Evolutionary conservation across 2,329 filamentous ascomycete species (phyloP).

Genomic region (Paraphoma sp.): DNA sequence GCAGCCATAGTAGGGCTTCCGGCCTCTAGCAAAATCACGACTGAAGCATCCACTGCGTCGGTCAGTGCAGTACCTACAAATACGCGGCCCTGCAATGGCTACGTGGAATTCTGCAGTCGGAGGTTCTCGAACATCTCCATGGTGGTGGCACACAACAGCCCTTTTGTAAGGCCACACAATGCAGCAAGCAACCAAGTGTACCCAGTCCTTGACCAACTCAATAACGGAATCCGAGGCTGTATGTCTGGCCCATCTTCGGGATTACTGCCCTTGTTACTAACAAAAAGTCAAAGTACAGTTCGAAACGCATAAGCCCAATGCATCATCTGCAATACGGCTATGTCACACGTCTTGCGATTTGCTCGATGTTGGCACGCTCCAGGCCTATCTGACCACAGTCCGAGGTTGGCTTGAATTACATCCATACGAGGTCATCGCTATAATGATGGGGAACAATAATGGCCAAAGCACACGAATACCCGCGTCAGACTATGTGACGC

Average conservation of each 20-base stretch:
- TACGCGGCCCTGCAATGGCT: conserved; percentile 42
- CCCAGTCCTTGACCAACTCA: conserved; percentile 36
- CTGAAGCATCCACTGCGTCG: conserved; percentile 14
- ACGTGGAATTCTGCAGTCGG: conserved; percentile 42
- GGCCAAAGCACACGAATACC: conserved; percentile 59
- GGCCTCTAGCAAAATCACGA: conserved; percentile 13
- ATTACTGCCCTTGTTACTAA: background rate
- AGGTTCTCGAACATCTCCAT: conserved; percentile 45
- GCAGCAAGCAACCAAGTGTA: conserved; percentile 42
- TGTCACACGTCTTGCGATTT: conserved; percentile 87
- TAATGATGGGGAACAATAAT: conserved; percentile 81
- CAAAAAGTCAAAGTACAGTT: conserved; percentile 60
- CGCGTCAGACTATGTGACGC: conserved; percentile 68
- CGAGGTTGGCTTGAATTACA: conserved; percentile 75
- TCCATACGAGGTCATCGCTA: conserved; percentile 86
- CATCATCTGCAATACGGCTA: conserved; percentile 65
- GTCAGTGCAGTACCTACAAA: conserved; percentile 26
- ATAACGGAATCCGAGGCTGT: conserved; percentile 47
- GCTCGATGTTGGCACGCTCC: conserved; percentile 80
- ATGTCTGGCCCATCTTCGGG: conserved; percentile 8
- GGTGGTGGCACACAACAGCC: conserved; percentile 47
- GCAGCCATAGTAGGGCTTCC: conserved; percentile 27
- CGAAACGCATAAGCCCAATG: conserved; percentile 63
- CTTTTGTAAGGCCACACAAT: conserved; percentile 38
- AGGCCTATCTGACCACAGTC: conserved; percentile 73